Evolutionary conservation across 768 basidiomycete genomes (phyloP), one percentile per base, ranked within the genome.

Genomic region (Leccinum olivaceopallidum): DNA sequence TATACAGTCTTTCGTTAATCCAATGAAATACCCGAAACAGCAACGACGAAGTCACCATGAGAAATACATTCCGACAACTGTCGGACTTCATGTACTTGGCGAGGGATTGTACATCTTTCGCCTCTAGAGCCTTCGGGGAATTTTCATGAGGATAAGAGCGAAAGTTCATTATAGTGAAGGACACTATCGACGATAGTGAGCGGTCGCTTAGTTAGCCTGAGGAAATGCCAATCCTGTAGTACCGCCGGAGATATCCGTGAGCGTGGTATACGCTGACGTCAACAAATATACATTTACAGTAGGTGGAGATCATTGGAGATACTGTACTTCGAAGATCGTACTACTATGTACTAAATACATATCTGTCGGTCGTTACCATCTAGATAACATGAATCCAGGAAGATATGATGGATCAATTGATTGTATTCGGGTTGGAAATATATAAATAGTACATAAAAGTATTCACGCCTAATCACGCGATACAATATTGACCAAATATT

Each of bases 51-150:
- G 58, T 73, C 60, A 91, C 90, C 90, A 93, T 90, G 56, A 92
- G 77, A 59, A 86, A 84, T 13, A 93, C 77, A 24, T 85, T 87
- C 63, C 80, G 83, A 76, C 90, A 92, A 59, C 79, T 73, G 34
- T 83, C 77, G 1, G 89, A 89, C 61, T 85, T 78, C 63, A 92
- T 88, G 73, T 88, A 90, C 60, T 85, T 80, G 4, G 85, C 88
- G 10, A 92, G 72, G 1, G 77, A 76, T 10, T 73, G 66, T 9
- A 83, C 63, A 57, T 83, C 80, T 48, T 72, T 70, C 16, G 51
- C 74, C 16, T 77, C 71, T 12, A 80, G 69, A n/a, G 63, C 49
- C 30, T 56, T 72, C 20, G 62, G 58, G 20, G 61, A 53, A 39
- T 1, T 18, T 9, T 71, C 58, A 14, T 39, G 32, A 2, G 58